Conservation (phyloP, 164 flowering plant species). For the Magnolia changhungtana region DNA sequence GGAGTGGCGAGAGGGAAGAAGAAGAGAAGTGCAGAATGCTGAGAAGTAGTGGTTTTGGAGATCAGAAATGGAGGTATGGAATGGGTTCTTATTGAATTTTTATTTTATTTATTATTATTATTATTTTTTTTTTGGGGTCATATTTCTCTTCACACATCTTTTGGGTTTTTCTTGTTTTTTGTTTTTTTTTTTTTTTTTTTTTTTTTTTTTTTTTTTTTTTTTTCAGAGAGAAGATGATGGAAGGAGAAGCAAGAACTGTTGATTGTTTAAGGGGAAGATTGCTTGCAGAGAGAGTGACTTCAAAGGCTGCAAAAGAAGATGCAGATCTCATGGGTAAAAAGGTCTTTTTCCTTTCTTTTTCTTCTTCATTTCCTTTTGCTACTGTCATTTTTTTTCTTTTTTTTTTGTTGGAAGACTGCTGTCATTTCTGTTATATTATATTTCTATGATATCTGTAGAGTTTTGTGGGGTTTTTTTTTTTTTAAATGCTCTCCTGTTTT, state of each 20-base stretch:
- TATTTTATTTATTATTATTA: background rate
- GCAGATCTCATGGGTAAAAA: constrained; percentile 50
- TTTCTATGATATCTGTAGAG: background rate
- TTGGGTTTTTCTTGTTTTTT: background rate
- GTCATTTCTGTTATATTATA: background rate
- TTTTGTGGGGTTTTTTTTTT: background rate
- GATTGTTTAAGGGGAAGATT: constrained; percentile 85
- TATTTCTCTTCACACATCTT: background rate
- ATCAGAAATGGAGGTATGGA: constrained; percentile 31
- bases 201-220: constrained; percentile 3
- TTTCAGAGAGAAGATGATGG: constrained; percentile 45
- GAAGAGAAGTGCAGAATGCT: constrained; percentile 16
- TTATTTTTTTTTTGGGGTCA: background rate
- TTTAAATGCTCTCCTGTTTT: background rate
- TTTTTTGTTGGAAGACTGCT: background rate
- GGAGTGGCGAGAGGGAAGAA: constrained; percentile 1
- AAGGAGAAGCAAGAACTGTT: constrained; percentile 42
- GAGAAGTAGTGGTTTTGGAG: constrained; percentile 18
- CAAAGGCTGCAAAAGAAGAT: constrained; percentile 58
- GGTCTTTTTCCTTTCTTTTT: constrained; percentile 28
- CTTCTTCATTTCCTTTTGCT: background rate
- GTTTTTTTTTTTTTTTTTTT: background rate
- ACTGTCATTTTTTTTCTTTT: background rate
- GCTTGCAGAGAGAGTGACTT: constrained; percentile 72
- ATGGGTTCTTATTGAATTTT: constrained; percentile 15